Percentiles rank a stretch among this genome's conserved stretches.
These are phyloP conservation scores for Backusella circina DNA, from an alignment of 192 early-diverging fungal species.

Conservation along the genomic window DNA sequence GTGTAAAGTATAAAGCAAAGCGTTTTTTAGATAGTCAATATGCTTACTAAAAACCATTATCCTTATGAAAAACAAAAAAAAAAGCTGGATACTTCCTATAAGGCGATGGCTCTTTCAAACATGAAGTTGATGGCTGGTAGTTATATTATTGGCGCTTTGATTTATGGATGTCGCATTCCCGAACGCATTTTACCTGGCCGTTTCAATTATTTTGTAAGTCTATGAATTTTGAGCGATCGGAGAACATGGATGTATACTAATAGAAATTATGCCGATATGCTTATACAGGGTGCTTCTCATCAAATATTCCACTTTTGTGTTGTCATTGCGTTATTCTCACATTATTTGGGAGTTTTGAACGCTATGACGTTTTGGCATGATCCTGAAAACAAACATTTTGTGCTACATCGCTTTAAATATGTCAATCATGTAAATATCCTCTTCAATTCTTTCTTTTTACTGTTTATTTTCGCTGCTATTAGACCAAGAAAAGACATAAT, in stretches of 20 bases:
- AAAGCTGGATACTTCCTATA: not conserved
- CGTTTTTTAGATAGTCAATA: not conserved
- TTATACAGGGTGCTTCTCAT: conserved; percentile 62
- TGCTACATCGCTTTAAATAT: not conserved
- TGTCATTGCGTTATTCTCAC: conserved; percentile 62
- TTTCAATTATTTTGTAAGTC: conserved; percentile 4
- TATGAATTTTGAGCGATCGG: not conserved
- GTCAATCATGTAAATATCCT: not conserved
- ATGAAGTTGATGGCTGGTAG: conserved; percentile 67
- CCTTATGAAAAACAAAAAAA: not conserved
- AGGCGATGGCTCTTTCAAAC: conserved; percentile 59
- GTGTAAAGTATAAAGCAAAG: conserved; percentile 41
- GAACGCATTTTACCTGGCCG: not conserved
- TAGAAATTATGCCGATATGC: not conserved
- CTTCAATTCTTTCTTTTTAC: not conserved
- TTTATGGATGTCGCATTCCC: conserved; percentile 58
- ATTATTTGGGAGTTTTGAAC: conserved; percentile 67
- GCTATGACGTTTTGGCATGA: conserved; percentile 54
- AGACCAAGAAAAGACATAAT: not conserved
- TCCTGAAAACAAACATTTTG: not conserved
- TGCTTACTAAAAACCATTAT: not conserved
- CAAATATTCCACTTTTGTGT: conserved; percentile 90
- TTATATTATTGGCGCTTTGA: conserved; percentile 79
- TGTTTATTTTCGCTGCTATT: not conserved
- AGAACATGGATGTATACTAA: not conserved